Evolutionary conservation across 1,284 basidiomycete species (phyloP), one percentile per base, ranked within the genome.

Genomic region (Retiboletus flavoniger): DNA sequence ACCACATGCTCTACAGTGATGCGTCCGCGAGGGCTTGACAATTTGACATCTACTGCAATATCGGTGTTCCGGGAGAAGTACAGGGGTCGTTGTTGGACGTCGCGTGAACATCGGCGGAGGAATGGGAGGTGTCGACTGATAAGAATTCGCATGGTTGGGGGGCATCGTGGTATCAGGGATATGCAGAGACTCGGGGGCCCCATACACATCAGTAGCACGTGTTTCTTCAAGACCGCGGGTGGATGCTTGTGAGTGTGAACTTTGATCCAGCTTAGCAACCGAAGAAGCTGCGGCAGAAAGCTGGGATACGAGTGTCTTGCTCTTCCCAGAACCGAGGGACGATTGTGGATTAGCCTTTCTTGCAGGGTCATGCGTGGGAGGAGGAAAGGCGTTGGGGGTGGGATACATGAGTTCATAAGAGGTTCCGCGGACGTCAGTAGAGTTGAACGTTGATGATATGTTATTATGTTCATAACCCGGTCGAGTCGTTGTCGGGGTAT

Each of bases 1-100:
- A 8, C 78, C 82, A 64, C 84, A 85, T 6, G 75, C 70, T 29
- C 79, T 72, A 63, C 85, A 88, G 63, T 88, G 85, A 67, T 89
- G 85, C 9, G 82, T 66, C 38, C 85, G 66, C 40, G 75, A 74
- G 0, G 85, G 85, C 62, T 85, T 87, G 55, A 79, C 62, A 21
- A 82, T 73, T 10, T 72, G 73, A 44, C 82, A 82, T 36, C 65
- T 71, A 21, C 58, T 57, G 58, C 83, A 83, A 59, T 81, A 83
- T 42, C 81, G 70, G 60, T 78, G 75, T 57, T 79, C 76, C 14
- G 77, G 75, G 1, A 72, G 60, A 39, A 84, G 62, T 0, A 78
- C 63, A 1, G 82, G 80, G 10, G 72, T 70, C 4, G 64, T 60
- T 3, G 74, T 66, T 0, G 78, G 78, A 31, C 63, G 60, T 28